Evolutionary conservation across 1,284 basidiomycete genomes (phyloP), one percentile per base, ranked within the genome.

Genomic region (Ganoderma lingzhi): DNA sequence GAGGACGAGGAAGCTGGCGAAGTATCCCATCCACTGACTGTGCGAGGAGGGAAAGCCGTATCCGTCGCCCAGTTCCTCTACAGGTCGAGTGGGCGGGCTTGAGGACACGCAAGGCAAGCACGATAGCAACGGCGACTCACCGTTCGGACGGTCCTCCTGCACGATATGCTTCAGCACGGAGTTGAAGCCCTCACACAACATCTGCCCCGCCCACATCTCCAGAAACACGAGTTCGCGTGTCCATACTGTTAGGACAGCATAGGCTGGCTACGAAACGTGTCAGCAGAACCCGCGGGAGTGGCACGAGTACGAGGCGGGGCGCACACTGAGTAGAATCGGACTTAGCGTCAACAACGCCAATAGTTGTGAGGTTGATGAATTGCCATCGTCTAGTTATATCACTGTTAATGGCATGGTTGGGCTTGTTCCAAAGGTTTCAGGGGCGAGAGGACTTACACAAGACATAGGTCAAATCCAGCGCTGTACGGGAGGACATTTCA

Each of bases 11-110:
- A 96, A 96, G 0, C 92, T 84, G 2, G 90, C 85, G 76, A 96
- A 96, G 80, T 94, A 96, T 5, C 90, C 95, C 90, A 96, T 93
- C 79, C 93, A 96, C 80, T 96, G 94, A 76, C 93, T 93, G 77
- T 96, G 94, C 14, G 93, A 95, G 0, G 94, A 95, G 0, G 94
- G 94, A 77, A 96, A 96, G 14, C 94, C 94, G 76, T 95, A 96
- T 8, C 95, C 94, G 66, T 86, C 87, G 14, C 91, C 92, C 44
- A 90, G 80, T 63, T 85, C 84, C 63, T 84, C 91, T 90, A 76
- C 42, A 62, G 3, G 30, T 55, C 23, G 19, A 9, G 17, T 2
- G 28, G 39, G 30, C 19, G 15, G 48, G 12, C 42, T 42, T 42
- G 15, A 41, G 55, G 30, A 63, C 15, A 15, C 8, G 19, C 15